A percentile compares a stretch with the other conserved stretches of the same genome.
Evolutionary conservation across 148 eudicot genomes (phyloP).

Genomic region (Diospyros kaki): DNA sequence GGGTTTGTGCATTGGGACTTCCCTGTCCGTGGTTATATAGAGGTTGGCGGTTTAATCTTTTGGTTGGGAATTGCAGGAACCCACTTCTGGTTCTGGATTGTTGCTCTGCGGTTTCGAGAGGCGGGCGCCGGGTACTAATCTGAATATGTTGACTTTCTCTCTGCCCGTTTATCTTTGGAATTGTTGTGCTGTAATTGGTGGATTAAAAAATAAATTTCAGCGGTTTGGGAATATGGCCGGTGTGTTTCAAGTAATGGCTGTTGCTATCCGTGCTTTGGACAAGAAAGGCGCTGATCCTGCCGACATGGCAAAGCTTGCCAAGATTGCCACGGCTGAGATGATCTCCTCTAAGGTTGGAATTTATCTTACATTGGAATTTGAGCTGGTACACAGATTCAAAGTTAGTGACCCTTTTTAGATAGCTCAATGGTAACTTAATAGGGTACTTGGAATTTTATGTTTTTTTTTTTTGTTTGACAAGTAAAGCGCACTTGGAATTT

Average conservation of each 20-base stretch:
- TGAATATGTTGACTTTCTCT: neutral
- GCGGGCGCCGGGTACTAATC: constrained; percentile 79
- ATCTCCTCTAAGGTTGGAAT: constrained; percentile 80
- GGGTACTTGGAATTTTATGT: too few relatives aligned
- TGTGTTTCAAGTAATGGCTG: constrained; percentile 87
- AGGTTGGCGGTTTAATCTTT: neutral
- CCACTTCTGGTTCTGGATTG: constrained; percentile 95
- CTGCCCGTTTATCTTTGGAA: neutral
- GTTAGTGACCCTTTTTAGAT: neutral
- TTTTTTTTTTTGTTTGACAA: too few relatives aligned
- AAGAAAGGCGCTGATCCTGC: constrained; percentile 56
- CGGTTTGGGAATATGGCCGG: constrained; percentile 91
- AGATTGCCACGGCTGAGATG: constrained; percentile 79
- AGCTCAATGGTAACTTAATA: neutral
- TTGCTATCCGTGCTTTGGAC: constrained; percentile 59
- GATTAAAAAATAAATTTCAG: constrained; percentile 26
- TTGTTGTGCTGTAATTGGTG: neutral
- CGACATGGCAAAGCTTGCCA: constrained; percentile 76
- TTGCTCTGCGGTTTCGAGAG: constrained; percentile 78
- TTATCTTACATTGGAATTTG: neutral
- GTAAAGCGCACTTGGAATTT: too few relatives aligned
- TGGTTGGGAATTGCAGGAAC: constrained; percentile 43
- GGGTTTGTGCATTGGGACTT: too few relatives aligned
- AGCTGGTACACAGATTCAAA: neutral
- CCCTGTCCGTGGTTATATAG: neutral